These are phyloP conservation scores for Syzygium jambos DNA, from an alignment of 345 rosid species.

Conservation along the genomic window DNA sequence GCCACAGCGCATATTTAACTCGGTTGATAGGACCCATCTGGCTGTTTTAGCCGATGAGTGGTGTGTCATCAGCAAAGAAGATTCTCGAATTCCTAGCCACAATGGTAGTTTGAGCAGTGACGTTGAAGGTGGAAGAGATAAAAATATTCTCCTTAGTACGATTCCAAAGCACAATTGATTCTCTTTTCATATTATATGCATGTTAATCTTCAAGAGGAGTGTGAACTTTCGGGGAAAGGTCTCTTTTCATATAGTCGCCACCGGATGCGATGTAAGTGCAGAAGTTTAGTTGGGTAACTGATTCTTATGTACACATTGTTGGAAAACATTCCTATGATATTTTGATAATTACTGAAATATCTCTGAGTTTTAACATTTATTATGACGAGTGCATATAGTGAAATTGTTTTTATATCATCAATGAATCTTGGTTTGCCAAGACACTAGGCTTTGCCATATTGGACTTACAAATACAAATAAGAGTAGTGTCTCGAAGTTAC, in stretches of 20 bases:
- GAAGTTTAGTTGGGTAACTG: no score
- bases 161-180: background rate
- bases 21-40: background rate
- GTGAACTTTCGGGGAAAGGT: background rate
- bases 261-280: background rate
- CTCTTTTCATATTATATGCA: accelerated
- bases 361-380: no score
- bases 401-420: no score
- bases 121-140: background rate
- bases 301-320: background rate
- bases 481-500: no score
- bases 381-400: no score
- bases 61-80: background rate
- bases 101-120: background rate
- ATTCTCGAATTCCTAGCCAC: background rate
- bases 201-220: background rate
- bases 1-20: background rate
- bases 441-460: no score
- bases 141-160: background rate
- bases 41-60: background rate
- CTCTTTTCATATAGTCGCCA: background rate
- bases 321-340: no score
- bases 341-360: no score
- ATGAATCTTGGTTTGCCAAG: no score
- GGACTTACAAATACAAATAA: no score